Conservation (phyloP, 1,284 basidiomycete genomes). For the Malassezia psittaci region DNA sequence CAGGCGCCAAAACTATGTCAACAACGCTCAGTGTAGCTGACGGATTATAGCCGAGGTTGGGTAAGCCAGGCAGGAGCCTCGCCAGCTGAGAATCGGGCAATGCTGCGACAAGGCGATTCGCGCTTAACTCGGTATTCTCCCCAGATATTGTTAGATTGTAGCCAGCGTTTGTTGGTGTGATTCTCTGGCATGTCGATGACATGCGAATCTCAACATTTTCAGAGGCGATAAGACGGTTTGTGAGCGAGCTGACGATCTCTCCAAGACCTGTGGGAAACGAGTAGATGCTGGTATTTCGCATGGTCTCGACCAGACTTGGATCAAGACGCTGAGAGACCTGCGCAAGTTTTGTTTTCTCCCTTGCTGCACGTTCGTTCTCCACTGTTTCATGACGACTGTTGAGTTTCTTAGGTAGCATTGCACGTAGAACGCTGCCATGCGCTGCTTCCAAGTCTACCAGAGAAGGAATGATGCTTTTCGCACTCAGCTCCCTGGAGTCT, state of each 20-base stretch:
- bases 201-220: constrained; percentile 58
- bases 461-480: constrained; percentile 65
- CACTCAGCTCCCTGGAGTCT: constrained; percentile 64
- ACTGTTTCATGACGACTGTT: constrained; percentile 6
- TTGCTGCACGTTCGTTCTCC: constrained; percentile 8
- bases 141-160: not conserved
- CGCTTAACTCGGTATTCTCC: constrained; percentile 14
- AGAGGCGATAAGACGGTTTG: constrained; percentile 50
- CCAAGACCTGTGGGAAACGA: constrained; percentile 70
- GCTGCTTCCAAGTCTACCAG: constrained; percentile 64
- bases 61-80: constrained; percentile 39
- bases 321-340: constrained; percentile 51
- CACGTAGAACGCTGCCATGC: constrained; percentile 60
- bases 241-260: constrained; percentile 59
- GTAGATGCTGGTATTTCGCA: constrained; percentile 61
- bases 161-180: constrained; percentile 44
- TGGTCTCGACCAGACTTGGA: constrained; percentile 50
- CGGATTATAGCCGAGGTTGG: constrained; percentile 44
- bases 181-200: constrained; percentile 48
- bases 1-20: constrained; percentile 30
- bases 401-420: constrained; percentile 51
- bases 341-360: constrained; percentile 14
- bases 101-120: constrained; percentile 49
- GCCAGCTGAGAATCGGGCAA: constrained; percentile 27
- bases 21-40: constrained; percentile 40